Evolutionary conservation across 148 eudicot species (phyloP).

Genomic region (Hydrangea macrophylla): DNA sequence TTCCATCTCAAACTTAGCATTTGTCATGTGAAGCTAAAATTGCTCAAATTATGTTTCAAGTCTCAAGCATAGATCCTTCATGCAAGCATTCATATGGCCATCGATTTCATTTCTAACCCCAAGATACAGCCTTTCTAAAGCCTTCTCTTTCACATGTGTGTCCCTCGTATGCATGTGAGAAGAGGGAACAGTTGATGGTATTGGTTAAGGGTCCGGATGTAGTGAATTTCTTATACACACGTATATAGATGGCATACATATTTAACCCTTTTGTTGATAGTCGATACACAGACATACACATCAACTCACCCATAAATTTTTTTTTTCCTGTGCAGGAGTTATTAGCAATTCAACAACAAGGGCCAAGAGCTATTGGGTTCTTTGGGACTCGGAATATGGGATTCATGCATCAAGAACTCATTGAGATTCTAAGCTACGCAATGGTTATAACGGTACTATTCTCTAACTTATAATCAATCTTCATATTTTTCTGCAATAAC

Average conservation of each 20-base stretch:
- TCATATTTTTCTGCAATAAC: no score
- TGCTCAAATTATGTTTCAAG: neutral
- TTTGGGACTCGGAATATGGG: constrained; percentile 99
- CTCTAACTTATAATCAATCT: neutral
- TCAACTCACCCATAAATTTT: no score
- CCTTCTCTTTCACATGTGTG: no score
- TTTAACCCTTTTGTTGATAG: neutral
- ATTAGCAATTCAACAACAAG: constrained; percentile 97
- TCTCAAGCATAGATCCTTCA: neutral
- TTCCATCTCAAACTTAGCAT: neutral
- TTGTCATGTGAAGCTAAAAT: neutral
- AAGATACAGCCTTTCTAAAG: no score
- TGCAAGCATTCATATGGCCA: neutral
- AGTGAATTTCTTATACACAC: no score
- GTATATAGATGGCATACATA: neutral
- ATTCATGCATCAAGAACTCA: constrained; percentile 99
- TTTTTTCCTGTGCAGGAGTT: constrained; percentile 54
- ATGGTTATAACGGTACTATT: constrained; percentile 86
- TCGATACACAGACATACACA: no score
- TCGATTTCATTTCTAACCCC: neutral
- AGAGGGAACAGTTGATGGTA: neutral
- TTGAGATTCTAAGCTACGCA: constrained; percentile 98
- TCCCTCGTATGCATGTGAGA: no score
- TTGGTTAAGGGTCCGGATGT: neutral
- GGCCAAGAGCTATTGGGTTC: constrained; percentile 92